Evolutionary conservation across 2,329 filamentous ascomycete species (phyloP).

Genomic region (Arthrobotrys megalospora): DNA sequence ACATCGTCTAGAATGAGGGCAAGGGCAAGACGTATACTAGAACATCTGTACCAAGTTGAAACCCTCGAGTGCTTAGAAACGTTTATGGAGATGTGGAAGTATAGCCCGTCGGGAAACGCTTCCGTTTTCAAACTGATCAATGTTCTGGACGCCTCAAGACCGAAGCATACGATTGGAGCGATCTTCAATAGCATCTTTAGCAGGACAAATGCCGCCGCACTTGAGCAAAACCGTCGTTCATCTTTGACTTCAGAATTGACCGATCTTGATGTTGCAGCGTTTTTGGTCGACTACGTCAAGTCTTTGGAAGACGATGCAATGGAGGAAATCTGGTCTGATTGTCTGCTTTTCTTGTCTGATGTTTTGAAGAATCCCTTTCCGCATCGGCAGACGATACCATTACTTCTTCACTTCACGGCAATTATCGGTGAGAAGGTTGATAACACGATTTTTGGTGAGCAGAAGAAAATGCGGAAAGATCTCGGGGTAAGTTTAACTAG

Average conservation of each 20-base stretch:
- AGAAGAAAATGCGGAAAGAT: constrained; percentile 64
- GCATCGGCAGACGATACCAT: constrained; percentile 89
- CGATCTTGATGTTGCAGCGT: constrained; percentile 87
- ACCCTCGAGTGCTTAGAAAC: constrained; percentile 94
- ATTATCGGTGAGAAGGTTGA: constrained; percentile 95
- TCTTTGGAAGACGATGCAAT: constrained; percentile 96
- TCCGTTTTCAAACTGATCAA: constrained; percentile 89
- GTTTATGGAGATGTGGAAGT: constrained; percentile 84
- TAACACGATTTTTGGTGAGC: constrained; percentile 73
- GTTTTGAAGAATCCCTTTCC: constrained; percentile 94
- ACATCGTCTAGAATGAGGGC: constrained; percentile 93
- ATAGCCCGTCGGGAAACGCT: constrained; percentile 70
- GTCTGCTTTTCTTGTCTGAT: constrained; percentile 89
- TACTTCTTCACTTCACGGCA: constrained; percentile 87
- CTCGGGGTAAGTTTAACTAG: constrained; percentile 61
- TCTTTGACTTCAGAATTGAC: constrained; percentile 87
- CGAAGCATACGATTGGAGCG: constrained; percentile 91
- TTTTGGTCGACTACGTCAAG: constrained; percentile 89
- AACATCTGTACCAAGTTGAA: constrained; percentile 93
- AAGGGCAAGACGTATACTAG: constrained; percentile 85
- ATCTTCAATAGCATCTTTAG: constrained; percentile 98
- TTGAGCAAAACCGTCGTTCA: constrained; percentile 86
- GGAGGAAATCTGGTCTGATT: constrained; percentile 98
- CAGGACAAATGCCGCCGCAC: constrained; percentile 84
- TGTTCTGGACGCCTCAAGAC: constrained; percentile 89